Base-by-base conservation (phyloP, 768 basidiomycete genomes). In the Chalciporus pseudorubinellus region DNA sequence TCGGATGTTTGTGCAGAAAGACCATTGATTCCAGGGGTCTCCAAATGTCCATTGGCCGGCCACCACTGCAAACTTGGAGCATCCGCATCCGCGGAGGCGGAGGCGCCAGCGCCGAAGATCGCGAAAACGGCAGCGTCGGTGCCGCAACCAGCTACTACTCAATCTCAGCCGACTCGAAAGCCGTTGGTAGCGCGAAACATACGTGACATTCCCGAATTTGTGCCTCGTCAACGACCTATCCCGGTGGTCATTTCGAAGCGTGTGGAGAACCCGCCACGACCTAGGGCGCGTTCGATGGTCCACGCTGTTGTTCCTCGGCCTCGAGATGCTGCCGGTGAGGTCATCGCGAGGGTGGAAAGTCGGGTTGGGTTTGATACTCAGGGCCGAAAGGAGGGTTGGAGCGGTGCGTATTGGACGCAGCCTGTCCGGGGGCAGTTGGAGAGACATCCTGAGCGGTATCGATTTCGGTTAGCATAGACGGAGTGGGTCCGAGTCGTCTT, bases 1-100 rank as follows among this genome's bases (percentile, higher is more conserved):
- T 65, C 63, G 42, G 63, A 65, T 18, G 42, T 64, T 24, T 65
- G 63, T 16, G 65, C 63, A 18, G 63, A 65, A 51, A 67, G 53
- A 34, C 63, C 63, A n/a, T 57, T 46, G 4, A 50, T 62, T 14
- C 50, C 50, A 1, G 59, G 57, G 11, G 47, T 40, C 29, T 67
- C 63, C 2, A 59, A 47, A 13, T 65, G 63, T 33, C 63, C 63
- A 12, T 39, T 65, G 28, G 50, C 62, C 55, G 64, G 59, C 13
- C 46, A 67, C n/a, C 64, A 65, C 18, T 57, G 57, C 52, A 64
- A 44, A n/a, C 45, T 53, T 2, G 57, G 57, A 24, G 42, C 36
- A 9, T 28, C 50, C 16, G 9, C 48, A 10, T 19, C 13, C 7
- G 42, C 21, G 22, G 39, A 39, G 11, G 21, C 19, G 28, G 39